Base-by-base conservation (phyloP, 441 rosid species). In the Mallotus japonicus region DNA sequence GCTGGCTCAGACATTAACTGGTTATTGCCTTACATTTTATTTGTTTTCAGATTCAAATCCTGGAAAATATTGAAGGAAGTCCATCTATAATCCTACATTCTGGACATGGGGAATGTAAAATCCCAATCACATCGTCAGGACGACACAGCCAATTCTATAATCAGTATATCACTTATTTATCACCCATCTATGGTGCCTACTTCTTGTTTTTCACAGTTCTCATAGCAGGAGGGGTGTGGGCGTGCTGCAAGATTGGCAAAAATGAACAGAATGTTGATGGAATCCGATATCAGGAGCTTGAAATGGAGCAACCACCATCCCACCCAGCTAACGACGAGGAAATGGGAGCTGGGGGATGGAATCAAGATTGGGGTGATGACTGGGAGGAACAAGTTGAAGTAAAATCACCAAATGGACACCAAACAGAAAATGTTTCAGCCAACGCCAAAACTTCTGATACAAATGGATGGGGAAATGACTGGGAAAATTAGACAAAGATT, bases 351-450 rank as follows among this genome's bases (percentile, higher is more conserved):
- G 40, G 71, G 22, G 82, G 76, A 20, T 87, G 87, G 90, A 87
- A 82, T 71, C 74, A 78, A 58, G 81, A 24, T 62, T 87, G 90
- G 90, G 83, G 71, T 73, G 83, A 81, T 65, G 83, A 71, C 3
- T 87, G 88, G 88, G 88, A 68, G 44, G 88, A 84, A 51, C 72
- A 61, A 50, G 15, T 78, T 56, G 82, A 78, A 62, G 83, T 64
- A 44, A 72, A 83, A 34, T 60, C 80, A 54, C 72, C 75, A 9
- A 65, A 37, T 65, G 75, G 64, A 42, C 67, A 46, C 40, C 67
- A 50, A 61, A 59, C 46, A 49, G 83, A 61, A 69, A 84, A 62
- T 76, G 63, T 62, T 47, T 67, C 75, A 11, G 71, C 62, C 20
- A 75, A 69, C 49, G 69, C 83, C 9, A 75, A 61, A 73, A 59